Evolutionary conservation across 23 red algal genomes (phyloP), one percentile per base, ranked within the genome.

Genomic region (Agarophyton chilense): DNA sequence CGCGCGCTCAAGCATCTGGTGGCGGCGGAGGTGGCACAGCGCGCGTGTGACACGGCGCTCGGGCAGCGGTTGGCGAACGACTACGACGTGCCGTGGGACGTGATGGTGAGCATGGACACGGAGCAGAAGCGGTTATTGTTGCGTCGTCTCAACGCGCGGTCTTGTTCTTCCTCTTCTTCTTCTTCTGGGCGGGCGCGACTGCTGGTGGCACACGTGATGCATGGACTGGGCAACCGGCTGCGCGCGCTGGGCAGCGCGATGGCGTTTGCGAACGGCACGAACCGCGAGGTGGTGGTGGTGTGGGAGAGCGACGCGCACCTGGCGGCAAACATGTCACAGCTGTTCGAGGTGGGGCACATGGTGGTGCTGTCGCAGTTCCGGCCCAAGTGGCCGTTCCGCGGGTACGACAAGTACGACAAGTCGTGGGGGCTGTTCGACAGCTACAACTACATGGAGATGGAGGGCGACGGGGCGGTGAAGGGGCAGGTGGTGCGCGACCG

Each of bases 401-500:
- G 79, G 0, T 54, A 81, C 33, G 80, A 90, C 13, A 18, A 74
- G 53, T 95, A 53, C 11, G 93, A 95, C 72, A 12, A 19, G 44
- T 36, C 79, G 11, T 95, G 87, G 87, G 28, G 26, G 46, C 41
- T 43, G 24, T 46, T 95, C 43, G 47, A 77, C 21, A 44, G 51
- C 21, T 83, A 81, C 84, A 95, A 95, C 78, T 95, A 95, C 77
- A 95, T 95, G 84, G 93, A 95, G 65, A 87, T 90, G 79, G 93
- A 95, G 52, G 77, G 77, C 5, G 31, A 77, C 2, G 92, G 86
- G 16, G 93, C 93, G 33, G 51, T 90, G 42, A 95, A 95, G 60
- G 93, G 81, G 22, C 72, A 84, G 81, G n/a, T 29, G 10, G 86
- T 95, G 28, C 65, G 29, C 14, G 81, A 91, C 51, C 24, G 44